Evolutionary conservation across 305 asterid genomes (phyloP), one percentile per base, ranked within the genome.

Genomic region (Solanum hybrid): DNA sequence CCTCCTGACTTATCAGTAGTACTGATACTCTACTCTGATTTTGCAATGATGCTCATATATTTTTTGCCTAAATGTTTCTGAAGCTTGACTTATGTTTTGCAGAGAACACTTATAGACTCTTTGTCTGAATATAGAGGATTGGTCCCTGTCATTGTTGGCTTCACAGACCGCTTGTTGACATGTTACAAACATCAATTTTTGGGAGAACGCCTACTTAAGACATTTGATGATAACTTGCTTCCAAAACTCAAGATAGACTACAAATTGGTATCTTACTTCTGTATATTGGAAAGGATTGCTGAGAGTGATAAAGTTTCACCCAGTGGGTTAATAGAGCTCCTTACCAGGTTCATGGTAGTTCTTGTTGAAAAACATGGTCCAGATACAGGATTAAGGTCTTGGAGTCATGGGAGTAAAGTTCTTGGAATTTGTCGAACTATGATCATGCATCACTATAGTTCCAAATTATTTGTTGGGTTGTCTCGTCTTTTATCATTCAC

Each of bases 341-440:
- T 96, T 91, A 57, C 89, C 92, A 94, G 92, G 91, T 95, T 93
- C 96, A 92, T 93, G 89, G 87, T 90, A 91, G 93, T 96, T 92
- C 98, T 97, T 90, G 94, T 95, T 38, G 94, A 94, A 92, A 95
- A 94, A 89, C 98, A 97, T 82, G 98, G 98, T 87, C 98, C 98
- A 79, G 99, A 95, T 78, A 91, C 97, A 70, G 98, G 97, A 81
- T 91, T 96, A 90, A 95, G 91, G 92, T 97, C 98, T 87, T 97
- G 99, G 99, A 92, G 91, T 87, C 97, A 93, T 80, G 99, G 98
- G 73, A 95, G 96, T 94, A 95, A 94, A 95, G 95, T 96, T 91
- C 98, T 97, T 70, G 93, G 95, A 82, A 93, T 97, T 92, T 97
- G 99, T 93, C 94, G 98, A 83, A 95, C 97, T 31, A 93, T 96